Percentiles rank a stretch among this genome's conserved stretches.
phyloP scores from a whole-genome alignment of 106 monocot genomes.

The Narthecium ossifragum region DNA sequence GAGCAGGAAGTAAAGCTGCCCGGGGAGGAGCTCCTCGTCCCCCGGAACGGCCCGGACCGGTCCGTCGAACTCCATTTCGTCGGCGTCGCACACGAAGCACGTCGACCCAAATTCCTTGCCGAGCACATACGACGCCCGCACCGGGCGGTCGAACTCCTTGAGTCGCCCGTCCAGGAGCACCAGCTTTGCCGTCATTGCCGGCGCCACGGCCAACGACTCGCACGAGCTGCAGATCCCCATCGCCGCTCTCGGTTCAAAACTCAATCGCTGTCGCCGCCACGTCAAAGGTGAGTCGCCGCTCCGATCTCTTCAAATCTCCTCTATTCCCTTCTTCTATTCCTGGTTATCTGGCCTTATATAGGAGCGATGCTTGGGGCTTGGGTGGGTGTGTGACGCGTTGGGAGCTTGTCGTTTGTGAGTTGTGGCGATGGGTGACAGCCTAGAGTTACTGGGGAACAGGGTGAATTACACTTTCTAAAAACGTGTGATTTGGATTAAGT shows the following conservation, averaged over 20 bases:
- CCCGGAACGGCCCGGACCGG: slow-evolving; percentile 12
- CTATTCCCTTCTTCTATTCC: neutral
- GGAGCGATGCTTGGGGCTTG: too few species aligned
- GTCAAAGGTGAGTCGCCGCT: too few species aligned
- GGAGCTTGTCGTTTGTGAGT: too few species aligned
- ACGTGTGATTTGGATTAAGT: too few species aligned
- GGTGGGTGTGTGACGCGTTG: too few species aligned
- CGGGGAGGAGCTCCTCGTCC: slow-evolving; percentile 29
- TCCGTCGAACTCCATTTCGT: slow-evolving; percentile 34
- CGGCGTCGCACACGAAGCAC: slow-evolving; percentile 43
- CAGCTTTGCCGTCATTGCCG: slow-evolving; percentile 29
- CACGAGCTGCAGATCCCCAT: slow-evolving; percentile 26
- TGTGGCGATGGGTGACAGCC: too few species aligned
- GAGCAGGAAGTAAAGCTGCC: slow-evolving; percentile 49
- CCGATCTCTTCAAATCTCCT: neutral
- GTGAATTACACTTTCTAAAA: too few species aligned
- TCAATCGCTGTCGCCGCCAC: too few species aligned
- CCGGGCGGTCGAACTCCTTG: slow-evolving; percentile 21
- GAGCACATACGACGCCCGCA: slow-evolving; percentile 17
- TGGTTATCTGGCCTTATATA: too few species aligned
- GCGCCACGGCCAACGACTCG: neutral
- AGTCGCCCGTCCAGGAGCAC: slow-evolving; percentile 24
- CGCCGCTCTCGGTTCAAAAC: neutral
- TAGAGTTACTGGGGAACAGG: too few species aligned
- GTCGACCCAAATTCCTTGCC: slow-evolving; percentile 2